Conservation (phyloP, 306 rosid species). For the Pueraria montana region DNA sequence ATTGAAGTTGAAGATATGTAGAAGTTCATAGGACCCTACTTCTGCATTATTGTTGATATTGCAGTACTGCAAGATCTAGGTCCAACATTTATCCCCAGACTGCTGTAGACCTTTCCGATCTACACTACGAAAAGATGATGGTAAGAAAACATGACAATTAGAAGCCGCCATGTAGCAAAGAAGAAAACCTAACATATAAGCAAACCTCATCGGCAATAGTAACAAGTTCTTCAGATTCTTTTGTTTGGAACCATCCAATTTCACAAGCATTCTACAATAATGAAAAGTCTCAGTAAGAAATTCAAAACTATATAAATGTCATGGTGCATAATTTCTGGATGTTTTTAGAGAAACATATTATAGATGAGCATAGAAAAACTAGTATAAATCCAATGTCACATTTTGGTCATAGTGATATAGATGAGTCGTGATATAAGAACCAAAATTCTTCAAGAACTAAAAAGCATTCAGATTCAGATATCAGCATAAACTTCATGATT, state of each 20-base stretch:
- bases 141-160: constrained; percentile 34
- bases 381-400: constrained; percentile 23
- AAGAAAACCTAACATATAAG: neutral
- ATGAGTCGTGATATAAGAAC: neutral
- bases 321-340: constrained; percentile 10
- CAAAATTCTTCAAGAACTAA: constrained; percentile 23
- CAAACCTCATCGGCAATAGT: constrained; percentile 75
- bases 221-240: constrained; percentile 72
- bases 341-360: constrained; percentile 32
- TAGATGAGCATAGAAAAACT: constrained; percentile 12
- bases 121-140: constrained; percentile 50
- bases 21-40: constrained; percentile 56
- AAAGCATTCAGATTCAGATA: constrained; percentile 7
- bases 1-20: constrained; percentile 22
- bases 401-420: constrained; percentile 11
- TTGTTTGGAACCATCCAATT: constrained; percentile 73
- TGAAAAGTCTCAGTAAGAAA: constrained; percentile 43
- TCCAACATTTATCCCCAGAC: constrained; percentile 52
- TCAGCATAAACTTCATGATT: constrained; percentile 18
- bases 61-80: constrained; percentile 52
- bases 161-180: neutral
- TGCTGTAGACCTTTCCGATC: constrained; percentile 68
- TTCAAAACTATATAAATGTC: constrained; percentile 31
- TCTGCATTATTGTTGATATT: constrained; percentile 65
- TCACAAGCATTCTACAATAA: constrained; percentile 75